Base-by-base conservation (phyloP, 2,329 filamentous ascomycete genomes). In the Lasiodiplodia citricola region DNA sequence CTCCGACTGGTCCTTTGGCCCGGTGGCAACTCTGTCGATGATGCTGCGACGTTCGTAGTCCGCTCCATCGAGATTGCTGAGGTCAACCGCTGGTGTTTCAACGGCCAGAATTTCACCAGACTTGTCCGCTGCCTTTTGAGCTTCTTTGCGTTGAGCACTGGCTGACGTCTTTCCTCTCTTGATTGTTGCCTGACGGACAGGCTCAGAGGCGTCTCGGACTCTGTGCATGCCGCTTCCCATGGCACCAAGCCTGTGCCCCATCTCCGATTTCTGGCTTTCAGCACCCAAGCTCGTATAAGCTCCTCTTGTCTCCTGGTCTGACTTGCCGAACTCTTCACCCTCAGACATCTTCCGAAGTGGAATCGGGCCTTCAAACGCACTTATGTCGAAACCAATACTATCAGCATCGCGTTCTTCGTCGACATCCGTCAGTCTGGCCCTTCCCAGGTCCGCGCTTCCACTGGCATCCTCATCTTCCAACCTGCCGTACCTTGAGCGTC, bases 61-160 rank as follows among this genome's bases (percentile, higher is more conserved):
- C 23, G 71, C 73, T 51, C 77, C 79, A 16, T 78, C 80, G 28
- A 80, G 74, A 41, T 78, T 79, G 68, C 81, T 84, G 68, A 84
- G 77, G 64, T 84, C 83, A 4, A 84, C 75, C 2, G 23, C 54
- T 4, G 55, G 52, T 13, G 54, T 67, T 55, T 70, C 71, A 37
- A 84, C 75, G 41, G 81, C 81, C 18, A 84, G 77, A 25, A 85
- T 83, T 44, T 76, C 78, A 5, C 81, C 81, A 5, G 77, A 80
- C 71, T 82, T 79, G 41, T 83, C 78, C 2, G 82, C 83, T 38
- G 81, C 77, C 56, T 78, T 75, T 67, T 82, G 80, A 2, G 80
- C 82, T 47, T 80, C 76, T 71, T 71, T 21, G 72, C 69, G 50
- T 66, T 71, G 10, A 76, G 73, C 14, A 31, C 38, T 10, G 70